A percentile compares a stretch with the other conserved stretches of the same genome.
Evolutionary conservation across 1,284 basidiomycete genomes (phyloP).

Genomic region (Exobasidium rhododendri): DNA sequence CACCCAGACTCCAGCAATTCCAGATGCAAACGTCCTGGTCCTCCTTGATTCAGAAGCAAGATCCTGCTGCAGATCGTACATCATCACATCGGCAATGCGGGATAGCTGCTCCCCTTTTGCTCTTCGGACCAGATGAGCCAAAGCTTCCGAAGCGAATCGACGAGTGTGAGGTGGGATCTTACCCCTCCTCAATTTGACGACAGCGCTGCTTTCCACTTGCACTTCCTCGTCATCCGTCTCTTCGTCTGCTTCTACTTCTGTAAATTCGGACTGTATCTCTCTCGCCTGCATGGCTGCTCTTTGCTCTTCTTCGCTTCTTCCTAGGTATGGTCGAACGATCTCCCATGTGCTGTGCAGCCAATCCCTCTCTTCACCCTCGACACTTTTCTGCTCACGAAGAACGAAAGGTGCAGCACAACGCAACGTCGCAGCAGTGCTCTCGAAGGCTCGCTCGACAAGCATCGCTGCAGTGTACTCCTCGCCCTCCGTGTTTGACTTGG

Average conservation of each 20-base stretch:
- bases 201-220: background rate
- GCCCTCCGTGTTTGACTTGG: constrained; percentile 39
- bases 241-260: constrained; percentile 19
- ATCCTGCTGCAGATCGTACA: constrained; percentile 32
- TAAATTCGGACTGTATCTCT: constrained; percentile 8
- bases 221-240: constrained; percentile 11
- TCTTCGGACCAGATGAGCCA: constrained; percentile 51
- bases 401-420: constrained; percentile 42
- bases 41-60: constrained; percentile 2
- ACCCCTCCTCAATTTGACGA: background rate
- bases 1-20: constrained; percentile 49
- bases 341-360: constrained; percentile 35
- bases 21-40: constrained; percentile 31
- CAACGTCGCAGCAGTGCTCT: constrained; percentile 46
- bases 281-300: constrained; percentile 12
- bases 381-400: constrained; percentile 25
- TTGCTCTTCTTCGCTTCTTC: constrained; percentile 18
- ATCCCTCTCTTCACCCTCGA: constrained; percentile 15
- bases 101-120: constrained; percentile 34
- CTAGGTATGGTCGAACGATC: constrained; percentile 39
- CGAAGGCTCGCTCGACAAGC: constrained; percentile 50
- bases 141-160: constrained; percentile 50
- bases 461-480: constrained; percentile 47
- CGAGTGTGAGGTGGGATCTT: constrained; percentile 38
- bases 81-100: constrained; percentile 32